Evolutionary conservation across 805 yeast genomes (phyloP), one percentile per base, ranked within the genome.

Genomic region (Saccharomycopsis selenospora): DNA sequence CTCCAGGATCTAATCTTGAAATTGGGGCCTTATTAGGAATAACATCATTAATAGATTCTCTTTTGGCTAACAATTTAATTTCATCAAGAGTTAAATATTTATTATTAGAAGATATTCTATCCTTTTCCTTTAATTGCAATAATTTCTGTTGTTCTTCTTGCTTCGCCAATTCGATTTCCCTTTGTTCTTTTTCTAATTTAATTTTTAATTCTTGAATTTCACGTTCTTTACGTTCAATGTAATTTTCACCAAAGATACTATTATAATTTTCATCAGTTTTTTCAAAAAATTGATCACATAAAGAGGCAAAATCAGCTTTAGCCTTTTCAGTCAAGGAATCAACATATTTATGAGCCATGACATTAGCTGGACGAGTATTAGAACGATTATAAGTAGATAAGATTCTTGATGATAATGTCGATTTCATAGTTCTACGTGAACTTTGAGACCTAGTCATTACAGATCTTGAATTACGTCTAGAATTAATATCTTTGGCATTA

Each of bases 1-100:
- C 46, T 1, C 55, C 55, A 8, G 55, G 55, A 46, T 52, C 55
- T n/a, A 52, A 30, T 28, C 50, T 42, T 4, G 53, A 49, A 23
- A 52, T 30, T 13, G 55, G 55, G 13, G 36, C 44, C 13, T 29
- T 43, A 27, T 42, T 33, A 5, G 30, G 22, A 18, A 42, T 38
- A 17, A 45, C 6, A 6, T 48, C 42, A 22, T 30, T 23, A 22
- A 41, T 25, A 11, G 41, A 23, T 27, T 48, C 29, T 14, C 38
- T 40, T 7, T 48, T 41, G 28, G 41, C 49, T 17, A 49, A 36
- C 30, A 33, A 10, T 24, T 40, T 43, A 7, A 48, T 25, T 14
- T 49, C 52, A 25, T 40, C 46, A 14, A 30, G 18, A n/a, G 49
- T 49, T 13, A 45, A 41, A 22, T 23, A 26, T 24, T n/a, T n/a